These are phyloP conservation scores for Saccharum hybrid DNA, from an alignment of 202 grass and related monocot genomes.

Conservation along the genomic window DNA sequence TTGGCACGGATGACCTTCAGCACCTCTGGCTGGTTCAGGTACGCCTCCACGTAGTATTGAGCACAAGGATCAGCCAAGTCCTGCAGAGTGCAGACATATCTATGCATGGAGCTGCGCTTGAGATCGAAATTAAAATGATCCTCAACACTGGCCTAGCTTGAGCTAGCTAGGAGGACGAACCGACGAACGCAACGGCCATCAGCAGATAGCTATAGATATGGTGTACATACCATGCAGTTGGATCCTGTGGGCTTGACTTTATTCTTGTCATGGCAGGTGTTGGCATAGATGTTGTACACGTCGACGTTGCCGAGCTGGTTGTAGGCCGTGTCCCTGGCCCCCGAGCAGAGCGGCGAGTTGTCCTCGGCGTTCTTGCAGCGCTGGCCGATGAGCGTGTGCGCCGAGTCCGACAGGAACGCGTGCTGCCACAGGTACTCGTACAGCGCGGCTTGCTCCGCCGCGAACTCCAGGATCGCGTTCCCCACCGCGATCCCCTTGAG, in stretches of 20 bases:
- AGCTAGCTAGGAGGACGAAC: too few relatives aligned
- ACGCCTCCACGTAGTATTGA: slow-evolving; percentile 40
- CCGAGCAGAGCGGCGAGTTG: slow-evolving; percentile 29
- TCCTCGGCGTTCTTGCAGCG: slow-evolving; percentile 46
- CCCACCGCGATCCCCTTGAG: slow-evolving; percentile 66
- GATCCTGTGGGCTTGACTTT: slow-evolving; percentile 18
- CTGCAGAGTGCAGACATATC: background rate
- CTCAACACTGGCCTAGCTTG: too few relatives aligned
- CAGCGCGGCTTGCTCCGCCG: slow-evolving; percentile 28
- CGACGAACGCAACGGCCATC: background rate
- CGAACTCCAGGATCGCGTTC: slow-evolving; percentile 55
- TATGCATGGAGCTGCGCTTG: background rate
- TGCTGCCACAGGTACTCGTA: slow-evolving; percentile 73
- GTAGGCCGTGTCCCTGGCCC: slow-evolving; percentile 8
- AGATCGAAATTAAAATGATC: background rate
- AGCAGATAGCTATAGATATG: background rate
- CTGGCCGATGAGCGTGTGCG: slow-evolving; percentile 46
- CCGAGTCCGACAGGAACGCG: slow-evolving; percentile 55
- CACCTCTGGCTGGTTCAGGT: slow-evolving; percentile 51
- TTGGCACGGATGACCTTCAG: slow-evolving; percentile 45
- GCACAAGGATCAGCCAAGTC: slow-evolving; percentile 51
- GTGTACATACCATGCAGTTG: slow-evolving; percentile 40
- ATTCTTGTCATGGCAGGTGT: slow-evolving; percentile 44
- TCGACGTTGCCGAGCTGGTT: slow-evolving; percentile 30
- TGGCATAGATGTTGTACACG: slow-evolving; percentile 55